A percentile compares a stretch with the other conserved stretches of the same genome.
phyloP scores from a whole-genome alignment of 768 basidiomycete genomes.

The Psilocybe sp. region DNA sequence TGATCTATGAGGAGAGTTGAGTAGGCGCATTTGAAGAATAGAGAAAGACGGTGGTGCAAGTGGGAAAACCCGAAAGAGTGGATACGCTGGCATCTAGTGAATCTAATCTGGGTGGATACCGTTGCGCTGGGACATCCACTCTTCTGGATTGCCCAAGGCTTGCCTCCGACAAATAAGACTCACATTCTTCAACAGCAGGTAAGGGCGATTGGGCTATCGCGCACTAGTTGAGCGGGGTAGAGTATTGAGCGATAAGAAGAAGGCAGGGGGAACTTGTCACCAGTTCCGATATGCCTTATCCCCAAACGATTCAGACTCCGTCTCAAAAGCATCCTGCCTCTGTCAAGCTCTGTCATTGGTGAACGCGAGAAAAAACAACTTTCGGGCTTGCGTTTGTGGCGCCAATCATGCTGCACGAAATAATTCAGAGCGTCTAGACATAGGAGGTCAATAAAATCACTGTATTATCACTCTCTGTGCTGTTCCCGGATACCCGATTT shows the following conservation, averaged over 20 bases:
- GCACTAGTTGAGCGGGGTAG: too few species aligned
- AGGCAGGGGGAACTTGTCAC: background rate
- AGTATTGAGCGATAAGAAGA: background rate
- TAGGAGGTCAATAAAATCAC: too few species aligned
- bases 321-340: slow-evolving; percentile 12
- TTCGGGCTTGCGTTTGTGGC: too few species aligned
- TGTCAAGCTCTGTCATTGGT: background rate
- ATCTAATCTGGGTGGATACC: slow-evolving; percentile 34
- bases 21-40: slow-evolving; percentile 19
- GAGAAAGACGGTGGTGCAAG: slow-evolving; percentile 18
- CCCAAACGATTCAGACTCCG: slow-evolving; percentile 21
- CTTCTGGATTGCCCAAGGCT: too few species aligned
- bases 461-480: too few species aligned
- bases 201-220: background rate
- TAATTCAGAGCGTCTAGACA: too few species aligned
- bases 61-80: slow-evolving; percentile 41
- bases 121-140: slow-evolving; percentile 24
- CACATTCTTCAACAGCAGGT: background rate
- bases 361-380: too few species aligned
- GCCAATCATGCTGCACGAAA: too few species aligned
- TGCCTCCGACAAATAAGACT: slow-evolving; percentile 7
- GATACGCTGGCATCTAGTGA: slow-evolving; percentile 33
- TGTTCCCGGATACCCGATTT: too few species aligned
- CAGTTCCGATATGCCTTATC: slow-evolving; percentile 6
- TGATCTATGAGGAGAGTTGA: slow-evolving; percentile 24